These are phyloP conservation scores for Lojkania enalia DNA, from an alignment of 2,329 filamentous ascomycete species.

Conservation along the genomic window DNA sequence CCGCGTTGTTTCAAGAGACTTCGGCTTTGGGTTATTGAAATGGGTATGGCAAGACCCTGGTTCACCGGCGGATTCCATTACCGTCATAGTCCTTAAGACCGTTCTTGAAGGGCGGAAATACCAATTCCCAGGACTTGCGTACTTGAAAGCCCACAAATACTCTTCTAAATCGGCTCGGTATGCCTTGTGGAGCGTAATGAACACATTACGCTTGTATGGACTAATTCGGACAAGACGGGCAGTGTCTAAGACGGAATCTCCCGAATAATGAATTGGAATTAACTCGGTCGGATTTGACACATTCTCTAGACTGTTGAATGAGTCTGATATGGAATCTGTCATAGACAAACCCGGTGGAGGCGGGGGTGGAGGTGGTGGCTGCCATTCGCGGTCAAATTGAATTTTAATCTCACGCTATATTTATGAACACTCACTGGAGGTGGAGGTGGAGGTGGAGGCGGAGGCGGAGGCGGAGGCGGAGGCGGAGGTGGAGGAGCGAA, in stretches of 20 bases:
- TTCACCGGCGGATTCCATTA: too few species aligned
- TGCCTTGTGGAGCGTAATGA: conserved; percentile 26
- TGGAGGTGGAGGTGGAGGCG: conserved; percentile 15
- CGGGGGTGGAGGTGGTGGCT: conserved; percentile 18
- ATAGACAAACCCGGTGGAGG: conserved; percentile 15
- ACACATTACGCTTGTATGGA: conserved; percentile 31
- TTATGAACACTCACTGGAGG: conserved; percentile 11
- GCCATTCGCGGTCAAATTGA: neutral
- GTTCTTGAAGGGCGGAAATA: conserved; percentile 15
- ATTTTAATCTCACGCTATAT: neutral
- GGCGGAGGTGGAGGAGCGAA: conserved; percentile 16
- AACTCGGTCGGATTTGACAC: conserved; percentile 20
- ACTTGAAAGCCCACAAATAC: conserved; percentile 32
- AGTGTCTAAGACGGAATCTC: conserved; percentile 16
- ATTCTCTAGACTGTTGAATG: conserved; percentile 7
- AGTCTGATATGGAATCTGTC: neutral
- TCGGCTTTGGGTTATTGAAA: conserved; percentile 18
- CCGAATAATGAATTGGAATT: conserved; percentile 26
- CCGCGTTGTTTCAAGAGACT: conserved; percentile 26
- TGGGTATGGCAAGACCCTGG: conserved; percentile 4
- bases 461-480: conserved; percentile 13
- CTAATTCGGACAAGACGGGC: conserved; percentile 23
- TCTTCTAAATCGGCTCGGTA: conserved; percentile 32
- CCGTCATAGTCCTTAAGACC: neutral
- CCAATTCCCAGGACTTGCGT: conserved; percentile 32